Evolutionary conservation across 371 early-diverging fungal genomes (phyloP), one percentile per base, ranked within the genome.

Genomic region (Dentiscutata heterogama): DNA sequence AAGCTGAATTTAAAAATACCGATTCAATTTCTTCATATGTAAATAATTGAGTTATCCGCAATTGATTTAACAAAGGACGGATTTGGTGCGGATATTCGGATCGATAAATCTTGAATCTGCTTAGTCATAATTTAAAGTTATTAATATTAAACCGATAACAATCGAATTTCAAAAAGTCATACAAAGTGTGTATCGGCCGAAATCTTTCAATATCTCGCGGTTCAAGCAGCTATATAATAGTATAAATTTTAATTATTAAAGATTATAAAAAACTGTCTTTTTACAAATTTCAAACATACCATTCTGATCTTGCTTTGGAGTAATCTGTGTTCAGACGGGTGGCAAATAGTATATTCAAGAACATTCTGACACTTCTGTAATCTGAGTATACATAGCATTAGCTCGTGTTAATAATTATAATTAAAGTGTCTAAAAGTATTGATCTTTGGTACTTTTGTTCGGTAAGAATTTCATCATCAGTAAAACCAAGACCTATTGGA

Each of bases 81-180:
- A 50, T 73, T 73, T 73, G 54, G 29, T 27, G 18, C 4, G 56
- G 56, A 56, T 20, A 54, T 54, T 73, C 74, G 18, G 54, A 51
- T 11, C 53, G 29, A 73, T 73, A 73, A 73, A 73, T 51, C 29
- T 73, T 54, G 53, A 73, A 73, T 53, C 74, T 73, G 11, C 29
- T 18, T n/a, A 53, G 22, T 18, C 14, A 53, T 27, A 72, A 18
- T 27, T 4, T 27, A 72, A 25, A 51, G 11, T 18, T 16, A 25
- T 3, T 25, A 25, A 50, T 22, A 50, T 51, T 2, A 51, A 16
- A 13, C 14, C 18, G 13, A 54, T 35, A 31, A 29, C 6, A 50
- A 22, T 18, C 7, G 8, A 20, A 20, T 68, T 70, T 42, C 11
- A 70, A 65, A 25, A 27, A 64, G 20, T 35, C 27, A 31, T 54